phyloP scores from a whole-genome alignment of 805 yeast genomes.

The Nakazawaea wyomingensis region DNA sequence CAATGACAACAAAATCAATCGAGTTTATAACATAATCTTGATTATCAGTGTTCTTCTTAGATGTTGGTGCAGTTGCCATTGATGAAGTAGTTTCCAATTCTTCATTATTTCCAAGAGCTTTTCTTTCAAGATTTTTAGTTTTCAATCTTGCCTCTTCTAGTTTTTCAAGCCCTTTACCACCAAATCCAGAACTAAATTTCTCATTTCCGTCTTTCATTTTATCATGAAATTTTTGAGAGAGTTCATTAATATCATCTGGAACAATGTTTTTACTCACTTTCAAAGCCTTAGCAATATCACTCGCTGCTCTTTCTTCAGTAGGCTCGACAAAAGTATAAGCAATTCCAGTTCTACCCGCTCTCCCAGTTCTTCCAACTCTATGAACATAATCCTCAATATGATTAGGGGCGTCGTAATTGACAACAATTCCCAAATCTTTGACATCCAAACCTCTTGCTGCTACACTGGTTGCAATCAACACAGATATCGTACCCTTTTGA shows the following conservation, averaged over 20 bases:
- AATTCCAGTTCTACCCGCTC: conserved; percentile 77
- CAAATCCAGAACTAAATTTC: conserved; percentile 71
- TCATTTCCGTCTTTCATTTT: conserved; percentile 65
- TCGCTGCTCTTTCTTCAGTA: conserved; percentile 57
- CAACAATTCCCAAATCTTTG: conserved; percentile 72
- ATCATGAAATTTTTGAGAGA: conserved; percentile 51
- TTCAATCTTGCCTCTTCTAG: conserved; percentile 58
- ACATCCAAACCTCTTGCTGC: conserved; percentile 96
- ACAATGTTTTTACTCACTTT: conserved; percentile 49
- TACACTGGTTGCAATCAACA: conserved; percentile 86
- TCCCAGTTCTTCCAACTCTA: conserved; percentile 92
- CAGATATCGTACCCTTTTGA: conserved; percentile 50
- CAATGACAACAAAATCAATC: conserved; percentile 10
- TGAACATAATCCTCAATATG: conserved; percentile 96
- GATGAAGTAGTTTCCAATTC: conserved; percentile 20
- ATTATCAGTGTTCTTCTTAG: conserved; percentile 22
- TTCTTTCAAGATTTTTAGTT: conserved; percentile 43
- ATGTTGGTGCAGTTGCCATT: conserved; percentile 18
- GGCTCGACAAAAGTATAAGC: conserved; percentile 66
- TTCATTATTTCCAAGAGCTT: conserved; percentile 40
- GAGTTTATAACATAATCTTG: conserved; percentile 16
- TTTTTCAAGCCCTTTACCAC: conserved; percentile 86
- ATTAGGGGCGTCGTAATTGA: conserved; percentile 77
- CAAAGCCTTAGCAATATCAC: conserved; percentile 67
- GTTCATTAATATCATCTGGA: conserved; percentile 41